phyloP scores from a whole-genome alignment of 2,329 filamentous ascomycete genomes.

The Talaromyces funiculosus region DNA sequence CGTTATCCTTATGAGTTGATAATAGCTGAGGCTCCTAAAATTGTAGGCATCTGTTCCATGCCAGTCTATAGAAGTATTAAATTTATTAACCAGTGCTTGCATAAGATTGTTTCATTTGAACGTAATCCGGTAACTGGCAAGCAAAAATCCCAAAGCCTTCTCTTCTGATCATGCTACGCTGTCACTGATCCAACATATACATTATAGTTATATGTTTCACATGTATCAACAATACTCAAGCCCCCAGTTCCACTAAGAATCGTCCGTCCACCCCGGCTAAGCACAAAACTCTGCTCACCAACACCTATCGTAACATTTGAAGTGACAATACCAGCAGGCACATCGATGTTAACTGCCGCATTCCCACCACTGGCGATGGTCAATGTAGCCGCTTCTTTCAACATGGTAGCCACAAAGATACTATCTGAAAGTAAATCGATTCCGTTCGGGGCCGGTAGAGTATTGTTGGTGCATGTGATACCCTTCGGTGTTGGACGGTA shows the following conservation, averaged over 20 bases:
- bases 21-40: too few species aligned
- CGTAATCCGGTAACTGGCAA: neutral
- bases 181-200: conserved; percentile 25
- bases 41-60: too few species aligned
- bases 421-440: conserved; percentile 23
- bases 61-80: too few species aligned
- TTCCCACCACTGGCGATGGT: conserved; percentile 25
- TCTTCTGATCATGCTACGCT: neutral
- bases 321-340: conserved; percentile 29
- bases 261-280: conserved; percentile 20
- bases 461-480: conserved; percentile 22
- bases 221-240: conserved; percentile 21
- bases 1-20: too few species aligned
- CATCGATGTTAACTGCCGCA: conserved; percentile 19
- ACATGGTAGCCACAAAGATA: conserved; percentile 29
- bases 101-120: neutral
- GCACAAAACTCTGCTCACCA: conserved; percentile 25
- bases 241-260: conserved; percentile 15
- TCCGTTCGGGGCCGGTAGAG: conserved; percentile 23
- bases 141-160: neutral
- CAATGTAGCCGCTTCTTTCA: conserved; percentile 25
- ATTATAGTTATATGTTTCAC: conserved; percentile 30
- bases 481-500: conserved; percentile 28
- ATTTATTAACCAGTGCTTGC: neutral
- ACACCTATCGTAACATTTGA: conserved; percentile 28